Conservation (phyloP, 768 basidiomycete genomes). For the Suillus paluster region DNA sequence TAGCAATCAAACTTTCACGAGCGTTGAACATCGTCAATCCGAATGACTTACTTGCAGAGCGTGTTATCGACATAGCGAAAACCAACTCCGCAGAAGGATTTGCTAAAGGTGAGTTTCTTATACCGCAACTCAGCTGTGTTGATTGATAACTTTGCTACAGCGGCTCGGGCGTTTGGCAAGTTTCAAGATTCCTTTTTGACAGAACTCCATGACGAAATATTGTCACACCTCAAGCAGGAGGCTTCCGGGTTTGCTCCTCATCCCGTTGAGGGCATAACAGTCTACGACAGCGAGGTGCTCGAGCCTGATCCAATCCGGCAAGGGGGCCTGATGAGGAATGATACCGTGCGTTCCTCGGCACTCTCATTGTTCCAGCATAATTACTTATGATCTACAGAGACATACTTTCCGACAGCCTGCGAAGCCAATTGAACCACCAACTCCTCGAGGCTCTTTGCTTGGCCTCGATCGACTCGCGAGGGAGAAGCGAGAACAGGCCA, state of each 20-base stretch:
- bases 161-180: slow-evolving; percentile 84
- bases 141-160: slow-evolving; percentile 38
- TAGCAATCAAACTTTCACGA: slow-evolving; percentile 81
- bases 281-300: slow-evolving; percentile 81
- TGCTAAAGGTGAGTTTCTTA: slow-evolving; percentile 56
- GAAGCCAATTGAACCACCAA: slow-evolving; percentile 73
- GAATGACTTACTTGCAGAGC: slow-evolving; percentile 79
- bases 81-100: slow-evolving; percentile 67
- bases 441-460: slow-evolving; percentile 78
- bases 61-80: slow-evolving; percentile 82
- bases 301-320: slow-evolving; percentile 78
- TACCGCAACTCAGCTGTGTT: background rate
- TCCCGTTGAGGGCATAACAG: slow-evolving; percentile 76
- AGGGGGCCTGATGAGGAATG: slow-evolving; percentile 78
- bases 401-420: slow-evolving; percentile 84
- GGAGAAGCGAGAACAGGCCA: slow-evolving; percentile 78
- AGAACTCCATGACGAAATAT: slow-evolving; percentile 80
- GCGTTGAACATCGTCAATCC: slow-evolving; percentile 81
- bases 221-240: slow-evolving; percentile 72
- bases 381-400: slow-evolving; percentile 46
- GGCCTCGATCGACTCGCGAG: slow-evolving; percentile 88
- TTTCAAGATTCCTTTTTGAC: slow-evolving; percentile 79
- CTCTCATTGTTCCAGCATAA: background rate
- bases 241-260: slow-evolving; percentile 48
- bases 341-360: slow-evolving; percentile 49